phyloP scores from a whole-genome alignment of 495 filamentous ascomycete genomes.

The Massariosphaeria phaeospora region DNA sequence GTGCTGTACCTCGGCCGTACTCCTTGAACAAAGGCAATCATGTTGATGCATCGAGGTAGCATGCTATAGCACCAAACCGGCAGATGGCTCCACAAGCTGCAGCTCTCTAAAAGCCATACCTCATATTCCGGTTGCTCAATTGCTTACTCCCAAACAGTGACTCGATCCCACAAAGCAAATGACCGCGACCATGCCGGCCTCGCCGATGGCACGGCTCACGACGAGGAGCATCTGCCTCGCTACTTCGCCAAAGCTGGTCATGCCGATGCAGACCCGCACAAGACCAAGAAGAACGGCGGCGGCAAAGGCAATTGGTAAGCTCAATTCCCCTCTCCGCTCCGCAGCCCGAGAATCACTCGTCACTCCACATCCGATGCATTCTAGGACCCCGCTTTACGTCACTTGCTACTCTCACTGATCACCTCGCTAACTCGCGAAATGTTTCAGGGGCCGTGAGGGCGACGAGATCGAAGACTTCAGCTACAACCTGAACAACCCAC shows the following conservation, averaged over 20 bases:
- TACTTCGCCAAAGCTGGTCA: constrained; percentile 89
- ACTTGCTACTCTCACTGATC: background rate
- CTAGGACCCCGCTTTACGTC: constrained; percentile 17
- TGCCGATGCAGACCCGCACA: constrained; percentile 75
- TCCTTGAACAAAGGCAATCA: too few relatives aligned
- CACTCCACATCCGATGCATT: background rate
- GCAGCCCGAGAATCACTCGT: background rate
- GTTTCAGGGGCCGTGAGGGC: constrained; percentile 69
- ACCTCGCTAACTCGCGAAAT: constrained; percentile 11
- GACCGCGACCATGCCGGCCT: constrained; percentile 77
- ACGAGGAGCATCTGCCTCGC: constrained; percentile 72
- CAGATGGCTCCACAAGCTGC: constrained; percentile 1
- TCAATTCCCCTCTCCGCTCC: constrained; percentile 9
- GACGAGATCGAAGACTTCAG: constrained; percentile 67
- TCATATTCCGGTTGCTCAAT: background rate
- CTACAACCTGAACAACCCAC: constrained; percentile 77
- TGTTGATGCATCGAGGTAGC: too few relatives aligned
- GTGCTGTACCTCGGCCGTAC: too few relatives aligned
- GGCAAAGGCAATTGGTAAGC: constrained; percentile 94
- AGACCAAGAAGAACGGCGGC: constrained; percentile 92
- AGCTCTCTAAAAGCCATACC: background rate
- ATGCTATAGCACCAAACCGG: too few relatives aligned
- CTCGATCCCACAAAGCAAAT: constrained; percentile 87
- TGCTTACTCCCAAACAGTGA: constrained; percentile 56
- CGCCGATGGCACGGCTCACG: constrained; percentile 56